These are phyloP conservation scores for Lunasporangiospora selenospora DNA, from an alignment of 192 early-diverging fungal genomes.

Conservation along the genomic window DNA sequence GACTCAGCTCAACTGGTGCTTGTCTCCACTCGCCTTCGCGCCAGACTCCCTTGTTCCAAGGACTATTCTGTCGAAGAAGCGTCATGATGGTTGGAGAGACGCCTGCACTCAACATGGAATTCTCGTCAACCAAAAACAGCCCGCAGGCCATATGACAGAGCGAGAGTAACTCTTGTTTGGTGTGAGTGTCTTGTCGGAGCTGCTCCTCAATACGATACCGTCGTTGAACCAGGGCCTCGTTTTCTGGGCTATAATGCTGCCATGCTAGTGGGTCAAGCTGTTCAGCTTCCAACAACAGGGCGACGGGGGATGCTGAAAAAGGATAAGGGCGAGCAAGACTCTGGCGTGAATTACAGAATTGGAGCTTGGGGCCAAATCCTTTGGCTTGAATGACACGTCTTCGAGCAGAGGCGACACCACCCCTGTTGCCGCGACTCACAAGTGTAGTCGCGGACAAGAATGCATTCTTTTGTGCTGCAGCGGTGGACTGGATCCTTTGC, in stretches of 20 bases:
- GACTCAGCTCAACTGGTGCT: conserved; percentile 5
- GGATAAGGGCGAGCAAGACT: too few species aligned
- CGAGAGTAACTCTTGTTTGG: conserved; percentile 28
- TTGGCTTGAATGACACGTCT: conserved; percentile 6
- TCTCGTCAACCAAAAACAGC: conserved; percentile 16
- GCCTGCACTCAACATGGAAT: not conserved
- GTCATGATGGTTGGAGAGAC: conserved; percentile 35
- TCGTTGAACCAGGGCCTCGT: conserved; percentile 14
- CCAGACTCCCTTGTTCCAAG: conserved; percentile 43
- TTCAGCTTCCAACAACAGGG: too few species aligned
- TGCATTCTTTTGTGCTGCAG: too few species aligned
- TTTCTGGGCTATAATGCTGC: not conserved
- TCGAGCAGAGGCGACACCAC: not conserved
- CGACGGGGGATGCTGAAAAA: too few species aligned
- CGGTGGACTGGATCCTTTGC: conserved; percentile 12
- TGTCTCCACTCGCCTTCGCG: conserved; percentile 35
- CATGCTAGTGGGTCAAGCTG: too few species aligned
- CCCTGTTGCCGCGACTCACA: too few species aligned
- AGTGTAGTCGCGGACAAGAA: too few species aligned
- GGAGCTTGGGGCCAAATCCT: conserved; percentile 15
- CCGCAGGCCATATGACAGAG: conserved; percentile 47
- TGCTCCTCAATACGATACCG: conserved; percentile 30
- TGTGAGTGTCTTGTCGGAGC: conserved; percentile 19
- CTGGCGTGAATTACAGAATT: conserved; percentile 37
- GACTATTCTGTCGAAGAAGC: conserved; percentile 19